Base-by-base conservation (phyloP, 305 asterid species). In the Stenogyne calaminthoides region DNA sequence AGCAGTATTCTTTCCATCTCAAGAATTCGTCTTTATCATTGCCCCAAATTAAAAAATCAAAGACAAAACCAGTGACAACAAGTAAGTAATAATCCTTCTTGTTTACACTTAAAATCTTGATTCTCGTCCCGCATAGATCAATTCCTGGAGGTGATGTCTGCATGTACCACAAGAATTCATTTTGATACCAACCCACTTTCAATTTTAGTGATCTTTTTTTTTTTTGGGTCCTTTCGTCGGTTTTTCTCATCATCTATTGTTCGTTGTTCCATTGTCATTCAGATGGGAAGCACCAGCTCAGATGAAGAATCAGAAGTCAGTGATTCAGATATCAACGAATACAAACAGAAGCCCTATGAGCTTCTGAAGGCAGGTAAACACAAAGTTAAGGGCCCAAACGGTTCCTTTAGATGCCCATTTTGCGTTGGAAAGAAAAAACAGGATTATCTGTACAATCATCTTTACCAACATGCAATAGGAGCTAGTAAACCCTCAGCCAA, bases 401-500 rank as follows among this genome's bases (percentile, higher is more conserved):
- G 95, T 69, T 37, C 80, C 73, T 80, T 93, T 64, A 82, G 93
- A 56, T 93, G 97, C 73, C 98, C 97, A 59, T 91, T 91, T 44
- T 91, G 97, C 78, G 95, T 91, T 34, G 96, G 97, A 25, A 89
- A 86, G 86, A 91, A 93, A 83, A 93, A 93, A 64, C 98, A 93
- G 25, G 96, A 85, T 77, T 93, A 88, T 82, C 86, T 85, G 83
- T 88, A 81, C 79, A 81, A 86, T 75, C 96, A 93, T 70, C 94
- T 93, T 15, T 76, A 77, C 81, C 91, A 86, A 62, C 98, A 93
- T 83, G 96, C 96, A n/a, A 78, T 89, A 60, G 97, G 98, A 77
- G 95, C 80, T 36, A 81, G 88, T 29, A 91, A 88, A 82, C 95
- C 95, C 56, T 76, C 96, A 18, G 76, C 93, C 56, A 83, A 78